Conservation (phyloP, 2,329 filamentous ascomycete genomes). For the Monascus ruber region DNA sequence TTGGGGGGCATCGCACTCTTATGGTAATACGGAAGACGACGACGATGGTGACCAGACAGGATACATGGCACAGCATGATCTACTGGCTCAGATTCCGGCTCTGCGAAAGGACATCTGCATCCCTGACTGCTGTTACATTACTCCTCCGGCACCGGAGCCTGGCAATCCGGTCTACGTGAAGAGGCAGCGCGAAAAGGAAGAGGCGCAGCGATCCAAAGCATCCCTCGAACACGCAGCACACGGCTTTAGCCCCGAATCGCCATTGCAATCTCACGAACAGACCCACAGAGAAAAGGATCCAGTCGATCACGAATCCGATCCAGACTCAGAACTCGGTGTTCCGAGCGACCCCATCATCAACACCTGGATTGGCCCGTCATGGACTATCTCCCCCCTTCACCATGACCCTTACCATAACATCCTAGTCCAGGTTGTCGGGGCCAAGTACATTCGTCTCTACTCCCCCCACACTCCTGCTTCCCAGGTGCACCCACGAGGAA, state of each 20-base stretch:
- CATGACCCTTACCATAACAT: constrained; percentile 93
- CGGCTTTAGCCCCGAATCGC: neutral
- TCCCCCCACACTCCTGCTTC: constrained; percentile 49
- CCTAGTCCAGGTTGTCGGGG: constrained; percentile 75
- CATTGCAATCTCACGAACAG: neutral
- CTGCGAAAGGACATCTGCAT: constrained; percentile 64
- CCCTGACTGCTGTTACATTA: constrained; percentile 75
- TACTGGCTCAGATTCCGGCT: constrained; percentile 70
- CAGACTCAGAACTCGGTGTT: constrained; percentile 4
- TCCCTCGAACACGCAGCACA: neutral
- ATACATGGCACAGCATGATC: constrained; percentile 86
- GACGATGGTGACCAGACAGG: constrained; percentile 37
- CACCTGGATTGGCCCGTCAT: constrained; percentile 82
- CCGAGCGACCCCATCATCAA: constrained; percentile 57
- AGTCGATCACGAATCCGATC: neutral
- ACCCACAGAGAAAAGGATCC: too few relatives aligned
- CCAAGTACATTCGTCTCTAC: constrained; percentile 87
- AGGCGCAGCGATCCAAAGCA: constrained; percentile 25
- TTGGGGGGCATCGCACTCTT: neutral
- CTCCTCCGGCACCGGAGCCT: constrained; percentile 46
- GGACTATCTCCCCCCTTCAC: constrained; percentile 85
- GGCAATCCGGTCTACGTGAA: constrained; percentile 35
- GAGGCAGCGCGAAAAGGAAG: constrained; percentile 18
- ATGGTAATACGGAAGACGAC: constrained; percentile 2
- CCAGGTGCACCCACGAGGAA: constrained; percentile 29